phyloP scores from a whole-genome alignment of 2,329 filamentous ascomycete genomes.

The Pseudogymnoascus sp. region DNA sequence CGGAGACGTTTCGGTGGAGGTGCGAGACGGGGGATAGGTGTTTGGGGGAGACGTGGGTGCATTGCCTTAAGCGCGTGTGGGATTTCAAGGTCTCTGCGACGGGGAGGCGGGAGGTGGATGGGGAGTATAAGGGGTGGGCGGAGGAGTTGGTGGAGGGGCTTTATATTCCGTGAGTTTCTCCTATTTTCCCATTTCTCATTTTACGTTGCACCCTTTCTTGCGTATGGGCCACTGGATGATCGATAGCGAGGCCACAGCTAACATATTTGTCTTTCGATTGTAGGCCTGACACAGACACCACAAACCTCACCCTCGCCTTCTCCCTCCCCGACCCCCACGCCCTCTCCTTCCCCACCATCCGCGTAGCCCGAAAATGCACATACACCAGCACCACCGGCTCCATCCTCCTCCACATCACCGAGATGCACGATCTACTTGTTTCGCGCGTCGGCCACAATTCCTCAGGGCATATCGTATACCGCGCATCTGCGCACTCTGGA shows the following conservation, averaged over 20 bases:
- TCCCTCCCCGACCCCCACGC: neutral
- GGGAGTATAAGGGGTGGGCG: constrained; percentile 18
- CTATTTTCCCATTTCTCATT: neutral
- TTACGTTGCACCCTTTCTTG: neutral
- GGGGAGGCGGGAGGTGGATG: constrained; percentile 12
- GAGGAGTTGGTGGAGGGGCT: constrained; percentile 17
- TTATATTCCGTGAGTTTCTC: constrained; percentile 23
- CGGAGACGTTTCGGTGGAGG: constrained; percentile 20
- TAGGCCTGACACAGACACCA: neutral
- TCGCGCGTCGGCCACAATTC: neutral
- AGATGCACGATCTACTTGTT: neutral
- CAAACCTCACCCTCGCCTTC: neutral
- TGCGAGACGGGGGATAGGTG: constrained; percentile 14
- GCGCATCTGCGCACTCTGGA: neutral
- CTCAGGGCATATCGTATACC: neutral
- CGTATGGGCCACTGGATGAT: neutral
- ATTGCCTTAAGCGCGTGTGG: constrained; percentile 26
- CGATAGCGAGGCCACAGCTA: neutral
- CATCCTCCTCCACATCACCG: neutral
- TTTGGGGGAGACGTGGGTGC: constrained; percentile 22
- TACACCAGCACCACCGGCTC: neutral
- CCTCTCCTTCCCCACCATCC: constrained; percentile 1
- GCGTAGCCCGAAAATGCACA: neutral
- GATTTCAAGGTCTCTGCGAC: constrained; percentile 22
- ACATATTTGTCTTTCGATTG: constrained; percentile 11